Evolutionary conservation across 1,284 basidiomycete genomes (phyloP), one percentile per base, ranked within the genome.

Genomic region (Dichomitus squalens): DNA sequence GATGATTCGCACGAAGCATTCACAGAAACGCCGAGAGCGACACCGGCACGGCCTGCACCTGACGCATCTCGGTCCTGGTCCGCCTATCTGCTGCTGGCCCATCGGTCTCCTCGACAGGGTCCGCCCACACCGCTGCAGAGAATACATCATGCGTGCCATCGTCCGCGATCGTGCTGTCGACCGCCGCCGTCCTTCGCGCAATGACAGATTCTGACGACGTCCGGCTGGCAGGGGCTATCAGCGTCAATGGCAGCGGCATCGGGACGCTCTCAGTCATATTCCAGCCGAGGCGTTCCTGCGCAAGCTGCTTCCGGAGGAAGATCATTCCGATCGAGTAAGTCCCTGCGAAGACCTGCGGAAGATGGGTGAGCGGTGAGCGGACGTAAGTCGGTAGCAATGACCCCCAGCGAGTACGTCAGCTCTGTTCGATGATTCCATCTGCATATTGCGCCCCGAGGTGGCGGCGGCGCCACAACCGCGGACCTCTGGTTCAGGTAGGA

Each of bases 291-390:
- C 72, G 67, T 68, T 84, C 82, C 57, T 79, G 76, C 43, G 73
- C 72, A 57, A 82, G 72, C 65, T 85, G 82, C 29, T 77, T 75
- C 23, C 72, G 75, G 7, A 85, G 71, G n/a, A 82, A 68, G 16
- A 69, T 66, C 29, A 82, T 73, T 1, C 83, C 83, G 8, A 68
- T 61, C 48, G 79, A 63, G 64, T 84, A 85, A 20, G 73, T 66
- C 16, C 77, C 54, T 12, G 77, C 76, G 12, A 83, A 63, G 25
- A 75, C 55, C 82, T 84, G 57, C 20, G n/a, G 50, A 47, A 31
- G 16, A 25, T 8, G 27, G 50, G 31, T 12, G 31, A 20, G 9
- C 18, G 20, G 11, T 29, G 29, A 25, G 16, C 8, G 39, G 43
- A 7, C 38, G 29, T 18, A 38, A 27, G 20, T 36, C 55, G 50